Base-by-base conservation (phyloP, 345 rosid genomes). In the Punica granatum region DNA sequence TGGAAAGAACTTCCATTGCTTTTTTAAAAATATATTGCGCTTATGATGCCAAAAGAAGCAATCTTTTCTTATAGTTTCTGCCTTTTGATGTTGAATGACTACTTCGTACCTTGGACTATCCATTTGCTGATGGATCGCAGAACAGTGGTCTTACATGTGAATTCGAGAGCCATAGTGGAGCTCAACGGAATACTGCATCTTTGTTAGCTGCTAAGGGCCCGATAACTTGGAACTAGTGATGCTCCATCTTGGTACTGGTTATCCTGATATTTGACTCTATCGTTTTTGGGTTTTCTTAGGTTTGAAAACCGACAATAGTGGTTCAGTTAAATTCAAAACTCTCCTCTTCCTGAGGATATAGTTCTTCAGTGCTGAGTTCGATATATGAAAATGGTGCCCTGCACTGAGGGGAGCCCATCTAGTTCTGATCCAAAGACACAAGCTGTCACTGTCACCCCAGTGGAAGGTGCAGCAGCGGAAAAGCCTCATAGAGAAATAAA, bases 401-500 rank as follows among this genome's bases (percentile, higher is more conserved):
- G 31, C 66, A 15, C 18, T 10, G 48, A 37, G 48, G 66, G 37
- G 48, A 63, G 30, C 16, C 32, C 49, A 13, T 12, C 48, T 23
- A 31, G 31, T 63, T 36, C 49, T 63, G 66, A 37, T 39, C 33
- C 15, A 30, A 28, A n/a, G 37, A n/a, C 66, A n/a, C 66, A n/a
- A 63, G 48, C 66, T 63, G 21, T 13, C 31, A 9, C 2, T 63
- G 48, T 63, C 46, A 25, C 30, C 31, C 66, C 66, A 16, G 80
- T 42, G 61, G 85, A 84, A 69, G 75, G 66, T 67, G 72, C 70
- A 70, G 58, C 69, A 23, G 73, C 69, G 68, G 72, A 78, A 69
- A 79, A 35, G 67, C 74, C 76, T 72, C 37, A 75, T 23, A 82
- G 73, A 60, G 73, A 85, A 66, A 51, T 60, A 65, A 83, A 69